A percentile compares a stretch with the other conserved stretches of the same genome.
Evolutionary conservation across 2,329 filamentous ascomycete genomes (phyloP).

Genomic region (Stemphylium vesicarium): DNA sequence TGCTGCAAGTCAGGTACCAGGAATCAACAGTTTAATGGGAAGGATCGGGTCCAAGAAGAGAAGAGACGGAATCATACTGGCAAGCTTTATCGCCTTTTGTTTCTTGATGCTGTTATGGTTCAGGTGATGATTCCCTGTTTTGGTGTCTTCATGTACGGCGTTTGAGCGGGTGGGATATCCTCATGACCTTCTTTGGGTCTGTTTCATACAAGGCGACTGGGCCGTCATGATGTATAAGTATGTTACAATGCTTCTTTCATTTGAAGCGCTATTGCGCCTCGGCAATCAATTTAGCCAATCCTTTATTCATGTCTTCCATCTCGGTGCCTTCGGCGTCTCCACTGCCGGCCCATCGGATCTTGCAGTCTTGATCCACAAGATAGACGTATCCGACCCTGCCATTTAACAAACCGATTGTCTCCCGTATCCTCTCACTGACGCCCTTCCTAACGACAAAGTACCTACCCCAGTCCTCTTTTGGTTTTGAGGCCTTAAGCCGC

Average conservation of each 20-base stretch:
- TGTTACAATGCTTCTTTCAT: conserved; percentile 12
- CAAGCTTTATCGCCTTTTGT: conserved; percentile 88
- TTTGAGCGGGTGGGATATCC: conserved; percentile 38
- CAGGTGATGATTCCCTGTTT: conserved; percentile 27
- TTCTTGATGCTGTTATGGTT: conserved; percentile 80
- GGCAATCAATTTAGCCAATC: conserved; percentile 65
- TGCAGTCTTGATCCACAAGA: conserved; percentile 83
- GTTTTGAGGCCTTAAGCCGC: conserved; percentile 56
- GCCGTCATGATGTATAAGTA: conserved; percentile 41
- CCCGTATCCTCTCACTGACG: conserved; percentile 61
- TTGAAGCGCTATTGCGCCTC: conserved; percentile 22
- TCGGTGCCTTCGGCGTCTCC: conserved; percentile 71
- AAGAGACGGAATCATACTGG: conserved; percentile 92
- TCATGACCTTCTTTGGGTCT: conserved; percentile 27
- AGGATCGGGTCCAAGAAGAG: conserved; percentile 95
- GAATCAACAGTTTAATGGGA: conserved; percentile 88
- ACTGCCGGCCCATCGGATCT: conserved; percentile 93
- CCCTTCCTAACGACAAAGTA: conserved; percentile 68
- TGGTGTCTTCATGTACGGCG: conserved; percentile 18
- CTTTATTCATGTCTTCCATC: conserved; percentile 69
- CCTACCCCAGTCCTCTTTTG: conserved; percentile 59
- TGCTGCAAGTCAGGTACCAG: conserved; percentile 89
- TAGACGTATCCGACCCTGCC: conserved; percentile 94
- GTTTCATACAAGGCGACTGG: conserved; percentile 21
- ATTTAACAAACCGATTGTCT: conserved; percentile 75